phyloP scores from a whole-genome alignment of 2,329 filamentous ascomycete species.

The Sarocladiaceae sp. region DNA sequence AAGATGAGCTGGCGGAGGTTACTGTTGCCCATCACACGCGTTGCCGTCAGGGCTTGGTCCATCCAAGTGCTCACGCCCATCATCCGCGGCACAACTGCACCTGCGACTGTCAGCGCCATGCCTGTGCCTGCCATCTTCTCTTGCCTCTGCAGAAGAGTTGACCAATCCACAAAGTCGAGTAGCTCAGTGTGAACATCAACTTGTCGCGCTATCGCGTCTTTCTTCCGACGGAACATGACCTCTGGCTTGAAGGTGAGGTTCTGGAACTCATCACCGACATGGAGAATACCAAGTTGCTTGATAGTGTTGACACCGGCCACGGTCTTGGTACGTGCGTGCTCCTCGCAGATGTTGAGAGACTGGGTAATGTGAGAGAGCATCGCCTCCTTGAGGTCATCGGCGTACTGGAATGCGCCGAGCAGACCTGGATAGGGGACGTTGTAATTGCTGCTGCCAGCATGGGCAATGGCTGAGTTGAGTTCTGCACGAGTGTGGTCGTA shows the following conservation, averaged over 20 bases:
- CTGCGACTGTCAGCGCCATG: slow-evolving; percentile 87
- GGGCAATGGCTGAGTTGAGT: slow-evolving; percentile 67
- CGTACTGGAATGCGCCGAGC: slow-evolving; percentile 80
- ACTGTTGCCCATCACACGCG: slow-evolving; percentile 72
- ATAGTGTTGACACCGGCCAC: slow-evolving; percentile 78
- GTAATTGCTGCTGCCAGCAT: slow-evolving; percentile 69
- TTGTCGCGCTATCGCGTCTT: slow-evolving; percentile 74
- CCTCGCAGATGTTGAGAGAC: slow-evolving; percentile 74
- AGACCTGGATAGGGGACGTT: slow-evolving; percentile 83
- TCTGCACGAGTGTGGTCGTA: slow-evolving; percentile 76
- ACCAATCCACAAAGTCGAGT: slow-evolving; percentile 88
- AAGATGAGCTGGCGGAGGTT: slow-evolving; percentile 76
- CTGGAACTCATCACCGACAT: slow-evolving; percentile 81
- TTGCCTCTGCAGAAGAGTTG: slow-evolving; percentile 75
- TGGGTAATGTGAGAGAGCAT: slow-evolving; percentile 85
- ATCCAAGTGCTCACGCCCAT: slow-evolving; percentile 84
- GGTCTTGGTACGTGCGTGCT: slow-evolving; percentile 73
- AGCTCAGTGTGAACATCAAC: slow-evolving; percentile 84
- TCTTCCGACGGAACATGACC: slow-evolving; percentile 85
- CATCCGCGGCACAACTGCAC: slow-evolving; percentile 74
- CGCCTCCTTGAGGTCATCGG: slow-evolving; percentile 84
- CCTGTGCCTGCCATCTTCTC: slow-evolving; percentile 93
- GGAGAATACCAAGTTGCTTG: slow-evolving; percentile 79
- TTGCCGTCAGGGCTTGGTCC: slow-evolving; percentile 76
- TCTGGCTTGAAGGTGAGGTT: slow-evolving; percentile 85